Conservation (phyloP, 2,329 filamentous ascomycete species). For the Didymellaceae sp. region DNA sequence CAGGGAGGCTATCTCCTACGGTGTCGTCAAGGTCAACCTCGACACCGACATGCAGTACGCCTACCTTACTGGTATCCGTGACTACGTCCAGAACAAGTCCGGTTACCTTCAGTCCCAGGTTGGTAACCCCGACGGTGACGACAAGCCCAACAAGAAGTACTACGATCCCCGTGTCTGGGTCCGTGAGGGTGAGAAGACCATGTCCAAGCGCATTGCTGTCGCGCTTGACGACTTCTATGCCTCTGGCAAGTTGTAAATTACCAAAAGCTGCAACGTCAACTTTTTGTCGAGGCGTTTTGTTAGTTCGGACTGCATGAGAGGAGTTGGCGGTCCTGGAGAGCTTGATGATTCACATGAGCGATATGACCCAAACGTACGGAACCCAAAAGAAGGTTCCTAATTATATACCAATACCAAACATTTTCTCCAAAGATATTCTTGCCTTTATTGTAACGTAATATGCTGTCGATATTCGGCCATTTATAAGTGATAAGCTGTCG, state of each 20-base stretch:
- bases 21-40: conserved; percentile 99
- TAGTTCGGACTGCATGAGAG: conserved; percentile 17
- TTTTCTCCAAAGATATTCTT: conserved; percentile 1
- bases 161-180: conserved; percentile 89
- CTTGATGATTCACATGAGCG: conserved; percentile 17
- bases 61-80: conserved; percentile 89
- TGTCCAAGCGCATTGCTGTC: conserved; percentile 75
- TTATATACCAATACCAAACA: conserved; percentile 20
- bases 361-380: conserved; percentile 20
- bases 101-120: conserved; percentile 88
- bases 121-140: conserved; percentile 92
- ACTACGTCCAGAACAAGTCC: conserved; percentile 88
- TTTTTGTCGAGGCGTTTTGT: conserved; percentile 26
- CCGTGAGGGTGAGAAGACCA: conserved; percentile 95
- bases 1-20: conserved; percentile 64
- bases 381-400: conserved; percentile 10
- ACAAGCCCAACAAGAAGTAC: conserved; percentile 99
- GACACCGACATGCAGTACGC: conserved; percentile 95
- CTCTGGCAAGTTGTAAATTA: conserved; percentile 72
- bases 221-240: conserved; percentile 94
- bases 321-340: conserved; percentile 17
- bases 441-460: background rate
- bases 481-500: no score
- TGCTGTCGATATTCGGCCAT: no score
- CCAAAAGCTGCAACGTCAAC: background rate